phyloP scores from a whole-genome alignment of 306 rosid species.

The Lotus japonicus region DNA sequence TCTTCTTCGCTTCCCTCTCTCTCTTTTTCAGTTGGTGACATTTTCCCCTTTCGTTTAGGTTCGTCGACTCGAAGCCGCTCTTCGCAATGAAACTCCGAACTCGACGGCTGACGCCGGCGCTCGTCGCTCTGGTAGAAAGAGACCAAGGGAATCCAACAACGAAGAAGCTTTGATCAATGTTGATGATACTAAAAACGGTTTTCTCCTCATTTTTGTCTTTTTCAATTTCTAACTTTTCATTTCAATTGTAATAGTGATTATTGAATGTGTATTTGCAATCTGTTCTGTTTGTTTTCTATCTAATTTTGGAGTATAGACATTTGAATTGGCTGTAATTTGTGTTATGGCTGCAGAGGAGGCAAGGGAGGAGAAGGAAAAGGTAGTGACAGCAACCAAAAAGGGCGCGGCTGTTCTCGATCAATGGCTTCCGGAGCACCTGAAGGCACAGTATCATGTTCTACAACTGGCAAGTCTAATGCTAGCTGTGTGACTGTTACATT shows the following conservation, averaged over 20 bases:
- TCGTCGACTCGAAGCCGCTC: slow-evolving; percentile 51
- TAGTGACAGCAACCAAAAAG: slow-evolving; percentile 76
- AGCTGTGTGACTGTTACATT: not conserved
- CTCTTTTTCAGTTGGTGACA: not conserved
- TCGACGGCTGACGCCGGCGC: not conserved
- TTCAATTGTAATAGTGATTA: not conserved
- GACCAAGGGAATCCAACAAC: slow-evolving; percentile 34
- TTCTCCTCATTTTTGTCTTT: not conserved
- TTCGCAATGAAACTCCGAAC: slow-evolving; percentile 35
- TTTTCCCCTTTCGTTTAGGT: slow-evolving; percentile 32
- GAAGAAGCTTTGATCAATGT: slow-evolving; percentile 13
- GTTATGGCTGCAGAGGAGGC: slow-evolving; percentile 26
- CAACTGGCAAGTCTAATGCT: slow-evolving; percentile 46
- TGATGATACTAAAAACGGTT: slow-evolving; percentile 17
- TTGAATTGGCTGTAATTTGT: not conserved
- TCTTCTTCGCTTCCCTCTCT: too few species aligned
- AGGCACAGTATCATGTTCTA: slow-evolving; percentile 72
- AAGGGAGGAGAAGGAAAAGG: slow-evolving; percentile 32
- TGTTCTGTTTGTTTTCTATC: not conserved
- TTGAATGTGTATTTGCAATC: not conserved
- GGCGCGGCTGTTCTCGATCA: slow-evolving; percentile 84
- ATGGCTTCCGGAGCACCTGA: slow-evolving; percentile 76
- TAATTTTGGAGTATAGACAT: slow-evolving; percentile 3
- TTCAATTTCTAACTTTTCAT: not conserved
- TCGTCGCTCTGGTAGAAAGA: slow-evolving; percentile 29